Percentiles rank a stretch among this genome's conserved stretches.
Conservation (phyloP, 352 stramenopile genomes). For the Phytopythium helicoides region DNA sequence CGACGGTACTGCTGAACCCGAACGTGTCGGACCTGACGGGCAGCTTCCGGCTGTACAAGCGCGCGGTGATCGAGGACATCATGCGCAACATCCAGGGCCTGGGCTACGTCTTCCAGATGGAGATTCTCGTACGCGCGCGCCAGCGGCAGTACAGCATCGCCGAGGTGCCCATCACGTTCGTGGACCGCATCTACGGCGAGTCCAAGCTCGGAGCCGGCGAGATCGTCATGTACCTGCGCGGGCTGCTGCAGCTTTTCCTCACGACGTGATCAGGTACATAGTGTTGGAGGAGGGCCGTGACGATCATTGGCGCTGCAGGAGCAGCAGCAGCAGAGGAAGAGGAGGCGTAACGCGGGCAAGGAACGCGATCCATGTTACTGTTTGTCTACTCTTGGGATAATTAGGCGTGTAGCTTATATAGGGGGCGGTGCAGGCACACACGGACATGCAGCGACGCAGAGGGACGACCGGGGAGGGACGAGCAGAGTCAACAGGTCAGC, state of each 20-base stretch:
- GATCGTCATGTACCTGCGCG: slow-evolving; percentile 97
- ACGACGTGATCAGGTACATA: slow-evolving; percentile 75
- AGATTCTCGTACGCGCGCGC: slow-evolving; percentile 96
- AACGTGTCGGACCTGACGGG: slow-evolving; percentile 96
- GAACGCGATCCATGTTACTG: slow-evolving; percentile 1
- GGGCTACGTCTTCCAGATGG: slow-evolving; percentile 99
- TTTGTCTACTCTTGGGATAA: slow-evolving; percentile 6
- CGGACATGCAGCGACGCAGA: neutral
- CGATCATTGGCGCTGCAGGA: too few relatives aligned
- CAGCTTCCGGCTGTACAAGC: slow-evolving; percentile 97
- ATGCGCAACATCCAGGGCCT: slow-evolving; percentile 86
- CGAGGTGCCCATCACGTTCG: slow-evolving; percentile 98
- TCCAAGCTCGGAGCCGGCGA: slow-evolving; percentile 97
- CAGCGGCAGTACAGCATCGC: slow-evolving; percentile 90
- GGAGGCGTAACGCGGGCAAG: neutral
- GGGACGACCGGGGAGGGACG: too few relatives aligned
- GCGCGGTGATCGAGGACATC: slow-evolving; percentile 93
- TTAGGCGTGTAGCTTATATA: slow-evolving; percentile 3
- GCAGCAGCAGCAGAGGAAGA: too few relatives aligned
- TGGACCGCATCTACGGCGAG: slow-evolving; percentile 98
- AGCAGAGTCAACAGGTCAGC: too few relatives aligned
- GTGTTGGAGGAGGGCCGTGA: too few relatives aligned
- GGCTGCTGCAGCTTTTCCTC: slow-evolving; percentile 95
- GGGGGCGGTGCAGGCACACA: slow-evolving; percentile 1
- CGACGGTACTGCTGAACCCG: slow-evolving; percentile 95